Base-by-base conservation (phyloP, 352 stramenopile species). In the Phytophthora fragariae region DNA sequence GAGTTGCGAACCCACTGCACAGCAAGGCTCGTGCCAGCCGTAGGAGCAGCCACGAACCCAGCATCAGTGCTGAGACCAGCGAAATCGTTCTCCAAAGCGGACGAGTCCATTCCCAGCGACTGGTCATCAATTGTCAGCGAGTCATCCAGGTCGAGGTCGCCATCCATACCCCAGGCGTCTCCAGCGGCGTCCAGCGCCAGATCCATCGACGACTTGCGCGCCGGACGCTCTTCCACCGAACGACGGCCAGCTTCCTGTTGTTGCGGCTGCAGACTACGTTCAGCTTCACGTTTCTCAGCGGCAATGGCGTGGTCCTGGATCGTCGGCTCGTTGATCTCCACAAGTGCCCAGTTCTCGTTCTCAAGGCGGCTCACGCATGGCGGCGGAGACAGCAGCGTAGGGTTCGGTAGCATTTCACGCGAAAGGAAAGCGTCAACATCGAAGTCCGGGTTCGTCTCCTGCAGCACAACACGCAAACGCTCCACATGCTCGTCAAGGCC, bases 281-380 rank as follows among this genome's bases (percentile, higher is more conserved):
- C 88, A 2, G 83, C 85, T 74, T 95, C 88, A 29, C 85, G 86
- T 68, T 93, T 93, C 69, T 96, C 89, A 5, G 89, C 89, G 9
- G 89, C 89, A 68, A 90, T 79, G 10, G 86, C 89, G 69, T 96
- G 89, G 58, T 96, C 89, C 72, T 93, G 82, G 54, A 96, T 94
- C 8, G 89, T 94, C 7, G 89, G 89, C 72, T 96, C 89, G 64
- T 94, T 96, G 57, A 99, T 97, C 78, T 98, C 93, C n/a, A 99
- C 84, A 33, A 98, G 93, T 19, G 98, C 97, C 98, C 98, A 99
- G 81, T 99, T 99, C 55, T 98, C 94, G 67, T 92, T 96, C 72
- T 97, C 85, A 14, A 99, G 73, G 54, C 89, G 77, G 70, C 84
- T 93, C 53, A 99, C 98, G 24, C 96, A 97, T 19, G 96, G 97